These are phyloP conservation scores for Mycena chlorophos DNA, from an alignment of 768 basidiomycete species.

Conservation along the genomic window DNA sequence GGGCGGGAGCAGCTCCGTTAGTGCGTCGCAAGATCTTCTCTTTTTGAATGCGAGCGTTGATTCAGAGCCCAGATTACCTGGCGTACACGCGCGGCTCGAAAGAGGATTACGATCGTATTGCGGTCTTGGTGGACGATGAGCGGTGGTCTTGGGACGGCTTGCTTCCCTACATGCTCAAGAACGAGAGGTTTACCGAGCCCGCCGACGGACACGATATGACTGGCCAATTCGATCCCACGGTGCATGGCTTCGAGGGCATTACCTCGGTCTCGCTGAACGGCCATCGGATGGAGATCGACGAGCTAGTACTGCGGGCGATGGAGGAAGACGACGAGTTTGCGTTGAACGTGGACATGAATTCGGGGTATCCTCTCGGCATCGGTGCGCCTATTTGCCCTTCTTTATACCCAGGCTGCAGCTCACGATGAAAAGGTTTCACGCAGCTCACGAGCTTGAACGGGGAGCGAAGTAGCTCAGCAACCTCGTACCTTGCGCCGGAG, in stretches of 20 bases:
- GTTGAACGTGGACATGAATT: slow-evolving; percentile 21
- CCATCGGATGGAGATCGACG: slow-evolving; percentile 22
- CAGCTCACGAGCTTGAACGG: slow-evolving; percentile 26
- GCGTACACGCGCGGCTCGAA: slow-evolving; percentile 20
- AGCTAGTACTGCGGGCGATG: slow-evolving; percentile 25
- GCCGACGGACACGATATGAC: slow-evolving; percentile 30
- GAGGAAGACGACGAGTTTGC: slow-evolving; percentile 19
- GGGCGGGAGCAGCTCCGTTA: slow-evolving; percentile 30
- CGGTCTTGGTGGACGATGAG: slow-evolving; percentile 17
- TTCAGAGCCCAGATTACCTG: slow-evolving; percentile 16
- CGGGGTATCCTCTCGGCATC: slow-evolving; percentile 15
- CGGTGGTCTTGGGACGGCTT: slow-evolving; percentile 27
- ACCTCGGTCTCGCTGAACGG: slow-evolving; percentile 25
- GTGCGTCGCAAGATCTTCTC: slow-evolving; percentile 13
- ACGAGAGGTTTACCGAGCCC: slow-evolving; percentile 28
- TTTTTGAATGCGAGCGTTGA: background rate
- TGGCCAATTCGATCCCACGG: slow-evolving; percentile 25
- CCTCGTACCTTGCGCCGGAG: slow-evolving; percentile 6
- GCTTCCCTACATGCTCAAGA: slow-evolving; percentile 25
- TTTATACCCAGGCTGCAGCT: background rate
- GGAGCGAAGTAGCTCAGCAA: slow-evolving; percentile 25
- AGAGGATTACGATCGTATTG: slow-evolving; percentile 25
- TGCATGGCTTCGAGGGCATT: slow-evolving; percentile 29
- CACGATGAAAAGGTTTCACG: slow-evolving; percentile 20
- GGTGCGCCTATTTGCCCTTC: slow-evolving; percentile 9